phyloP scores from a whole-genome alignment of 495 filamentous ascomycete genomes.

The Aspergillus wentii region DNA sequence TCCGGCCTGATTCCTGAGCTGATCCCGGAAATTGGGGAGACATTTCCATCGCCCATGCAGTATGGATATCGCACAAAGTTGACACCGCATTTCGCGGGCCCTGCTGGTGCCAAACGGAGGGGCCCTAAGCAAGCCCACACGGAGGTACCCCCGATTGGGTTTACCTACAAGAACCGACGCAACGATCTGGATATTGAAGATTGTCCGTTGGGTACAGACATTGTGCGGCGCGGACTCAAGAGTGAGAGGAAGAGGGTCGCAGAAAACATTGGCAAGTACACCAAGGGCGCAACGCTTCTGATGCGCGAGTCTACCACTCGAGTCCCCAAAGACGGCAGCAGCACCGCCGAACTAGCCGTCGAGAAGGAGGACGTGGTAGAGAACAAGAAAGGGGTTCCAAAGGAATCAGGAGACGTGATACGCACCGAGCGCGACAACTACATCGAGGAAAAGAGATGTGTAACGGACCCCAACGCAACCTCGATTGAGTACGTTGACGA shows the following conservation, averaged over 20 bases:
- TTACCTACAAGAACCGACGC: slow-evolving; percentile 70
- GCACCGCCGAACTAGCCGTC: slow-evolving; percentile 9
- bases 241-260: slow-evolving; percentile 66
- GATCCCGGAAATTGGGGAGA: slow-evolving; percentile 72
- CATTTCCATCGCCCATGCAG: slow-evolving; percentile 82
- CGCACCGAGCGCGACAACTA: slow-evolving; percentile 38
- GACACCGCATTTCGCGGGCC: slow-evolving; percentile 88
- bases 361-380: slow-evolving; percentile 5
- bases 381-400: slow-evolving; percentile 10
- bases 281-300: slow-evolving; percentile 78
- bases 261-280: slow-evolving; percentile 65
- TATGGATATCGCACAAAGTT: slow-evolving; percentile 95
- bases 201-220: slow-evolving; percentile 89
- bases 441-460: slow-evolving; percentile 74
- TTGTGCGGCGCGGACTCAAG: slow-evolving; percentile 69
- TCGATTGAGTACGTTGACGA: slow-evolving; percentile 82
- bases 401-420: slow-evolving; percentile 34
- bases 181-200: slow-evolving; percentile 90
- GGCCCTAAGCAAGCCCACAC: slow-evolving; percentile 29
- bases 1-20: slow-evolving; percentile 70
- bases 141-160: slow-evolving; percentile 79
- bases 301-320: slow-evolving; percentile 81
- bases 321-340: slow-evolving; percentile 44
- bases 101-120: slow-evolving; percentile 41
- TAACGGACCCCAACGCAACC: slow-evolving; percentile 76